phyloP scores from a whole-genome alignment of 805 yeast species.

The Zygoascus biomembranicola region DNA sequence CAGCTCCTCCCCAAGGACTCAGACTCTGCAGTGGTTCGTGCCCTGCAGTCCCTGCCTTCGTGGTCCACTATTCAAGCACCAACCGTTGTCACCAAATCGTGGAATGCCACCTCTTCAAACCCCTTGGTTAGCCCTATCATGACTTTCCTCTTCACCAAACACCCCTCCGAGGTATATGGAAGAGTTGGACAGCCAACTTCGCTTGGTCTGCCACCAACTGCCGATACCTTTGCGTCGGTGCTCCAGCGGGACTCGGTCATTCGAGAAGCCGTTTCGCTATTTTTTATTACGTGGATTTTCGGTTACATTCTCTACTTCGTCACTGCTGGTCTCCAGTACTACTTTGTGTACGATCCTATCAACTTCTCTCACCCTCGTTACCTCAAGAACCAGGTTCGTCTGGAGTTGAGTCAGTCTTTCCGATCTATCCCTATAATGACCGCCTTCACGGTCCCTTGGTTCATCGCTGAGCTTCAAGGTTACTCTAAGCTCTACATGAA shows the following conservation, averaged over 20 bases:
- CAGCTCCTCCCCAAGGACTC: slow-evolving; percentile 43
- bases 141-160: background rate
- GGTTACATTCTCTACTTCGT: slow-evolving; percentile 78
- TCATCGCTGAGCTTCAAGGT: slow-evolving; percentile 74
- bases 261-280: slow-evolving; percentile 64
- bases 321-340: slow-evolving; percentile 71
- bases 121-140: background rate
- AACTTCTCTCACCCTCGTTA: slow-evolving; percentile 95
- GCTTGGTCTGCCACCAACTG: slow-evolving; percentile 31
- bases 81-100: background rate
- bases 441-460: slow-evolving; percentile 80
- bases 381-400: slow-evolving; percentile 81
- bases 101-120: background rate
- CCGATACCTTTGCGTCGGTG: slow-evolving; percentile 54
- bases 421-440: slow-evolving; percentile 90
- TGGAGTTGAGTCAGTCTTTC: slow-evolving; percentile 73
- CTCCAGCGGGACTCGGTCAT: slow-evolving; percentile 63
- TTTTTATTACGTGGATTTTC: slow-evolving; percentile 63
- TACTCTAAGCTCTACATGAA: slow-evolving; percentile 69
- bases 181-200: background rate
- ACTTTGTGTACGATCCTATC: slow-evolving; percentile 73
- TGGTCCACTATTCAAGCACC: background rate
- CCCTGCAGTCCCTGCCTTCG: background rate
- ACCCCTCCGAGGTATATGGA: slow-evolving; percentile 1
- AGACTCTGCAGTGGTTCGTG: background rate